Evolutionary conservation across 805 yeast species (phyloP), one percentile per base, ranked within the genome.

Genomic region (Zygotorulaspora chibaensis): DNA sequence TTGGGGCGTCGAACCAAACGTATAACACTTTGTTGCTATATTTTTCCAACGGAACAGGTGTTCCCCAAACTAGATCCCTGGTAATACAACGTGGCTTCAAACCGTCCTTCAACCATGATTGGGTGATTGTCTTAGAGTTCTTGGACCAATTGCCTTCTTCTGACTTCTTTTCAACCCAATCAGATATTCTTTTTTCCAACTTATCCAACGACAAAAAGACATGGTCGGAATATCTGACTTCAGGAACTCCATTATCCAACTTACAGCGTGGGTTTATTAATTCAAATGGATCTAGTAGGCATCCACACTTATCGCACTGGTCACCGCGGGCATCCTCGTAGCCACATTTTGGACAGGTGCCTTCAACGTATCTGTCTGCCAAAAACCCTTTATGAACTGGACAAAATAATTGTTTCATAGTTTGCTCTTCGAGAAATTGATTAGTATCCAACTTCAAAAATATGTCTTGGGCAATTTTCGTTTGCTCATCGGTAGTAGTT

Each of bases 311-410:
- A 68, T 93, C 99, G 77, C 99, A 93, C 74, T 93, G 99, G 68
- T 93, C 99, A 58, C 99, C 99, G 68, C 99, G 82, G 27, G 99
- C 99, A 66, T 93, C 99, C 52, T 86, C 96, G 65, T 89, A 93
- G 37, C 74, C 78, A 74, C 99, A 93, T 68, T 84, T 84, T 47
- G 98, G 98, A 73, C 99, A 93, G 41, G 82, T 87, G 56, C 99
- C 99, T 71, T 93, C 98, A 29, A 93, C 99, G 59, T 80, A 93
- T 66, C 99, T 77, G 66, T 93, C 99, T 46, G 99, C 99, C 48
- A 93, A 75, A 69, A 81, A 93, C 3, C 96, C 89, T 31, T 88
- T 74, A 70, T 93, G 99, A 46, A 76, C 81, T 42, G 87, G 86
- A 71, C 99, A 93, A 71, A 82, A 93, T 50, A 93, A 75, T 71